Evolutionary conservation across 148 eudicot genomes (phyloP).

Genomic region (Selenicereus undatus): DNA sequence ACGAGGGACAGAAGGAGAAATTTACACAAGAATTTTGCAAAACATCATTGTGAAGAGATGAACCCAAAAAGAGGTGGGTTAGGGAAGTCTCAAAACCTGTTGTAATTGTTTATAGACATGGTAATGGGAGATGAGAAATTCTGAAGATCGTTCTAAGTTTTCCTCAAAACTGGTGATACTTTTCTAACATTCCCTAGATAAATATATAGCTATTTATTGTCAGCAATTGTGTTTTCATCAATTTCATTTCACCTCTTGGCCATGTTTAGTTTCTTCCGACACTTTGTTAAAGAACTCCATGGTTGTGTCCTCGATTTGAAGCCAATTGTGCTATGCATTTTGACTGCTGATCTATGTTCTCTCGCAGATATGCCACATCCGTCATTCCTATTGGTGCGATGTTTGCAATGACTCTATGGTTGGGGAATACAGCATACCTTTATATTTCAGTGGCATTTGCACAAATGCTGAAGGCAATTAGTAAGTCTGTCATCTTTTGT

Average conservation of each 20-base stretch:
- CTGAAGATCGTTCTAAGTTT: neutral
- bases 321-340: neutral
- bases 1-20: neutral
- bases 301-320: neutral
- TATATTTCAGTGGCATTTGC: constrained; percentile 98
- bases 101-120: neutral
- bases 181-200: neutral
- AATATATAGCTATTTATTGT: neutral
- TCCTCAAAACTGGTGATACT: neutral
- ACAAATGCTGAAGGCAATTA: constrained; percentile 97
- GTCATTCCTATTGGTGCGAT: constrained; percentile 96
- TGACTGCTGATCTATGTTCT: neutral
- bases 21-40: neutral
- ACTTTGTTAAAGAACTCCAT: neutral
- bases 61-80: neutral
- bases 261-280: neutral
- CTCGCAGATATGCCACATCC: constrained; percentile 72
- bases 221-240: constrained; percentile 6
- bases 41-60: neutral
- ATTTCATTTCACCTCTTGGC: neutral
- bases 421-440: constrained; percentile 96
- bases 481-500: constrained; percentile 47
- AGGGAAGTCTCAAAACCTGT: neutral
- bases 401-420: constrained; percentile 99
- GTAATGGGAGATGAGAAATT: neutral